These are phyloP conservation scores for Prunus fruticosa DNA, from an alignment of 306 rosid species.

Conservation along the genomic window DNA sequence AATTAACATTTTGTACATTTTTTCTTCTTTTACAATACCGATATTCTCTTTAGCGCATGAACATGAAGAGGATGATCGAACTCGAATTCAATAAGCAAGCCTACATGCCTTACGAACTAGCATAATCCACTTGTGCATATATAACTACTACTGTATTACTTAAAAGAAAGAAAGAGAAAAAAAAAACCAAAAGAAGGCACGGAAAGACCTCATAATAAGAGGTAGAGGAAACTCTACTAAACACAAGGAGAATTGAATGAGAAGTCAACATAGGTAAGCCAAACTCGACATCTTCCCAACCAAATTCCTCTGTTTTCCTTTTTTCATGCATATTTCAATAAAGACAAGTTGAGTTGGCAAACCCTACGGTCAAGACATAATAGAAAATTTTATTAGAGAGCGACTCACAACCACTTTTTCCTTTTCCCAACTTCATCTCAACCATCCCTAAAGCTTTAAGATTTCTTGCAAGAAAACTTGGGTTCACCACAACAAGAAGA, in stretches of 20 bases:
- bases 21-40: no score
- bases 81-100: no score
- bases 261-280: conserved; percentile 44
- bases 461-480: not conserved
- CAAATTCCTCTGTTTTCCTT: conserved; percentile 5
- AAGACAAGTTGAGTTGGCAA: not conserved
- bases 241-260: not conserved
- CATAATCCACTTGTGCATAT: no score
- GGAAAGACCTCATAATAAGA: no score
- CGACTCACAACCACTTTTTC: conserved; percentile 21
- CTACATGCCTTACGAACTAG: no score
- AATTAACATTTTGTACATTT: no score
- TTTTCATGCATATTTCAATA: not conserved
- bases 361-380: not conserved
- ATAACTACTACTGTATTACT: no score
- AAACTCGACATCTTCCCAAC: conserved; percentile 29
- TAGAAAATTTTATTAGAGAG: not conserved
- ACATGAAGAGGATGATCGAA: no score
- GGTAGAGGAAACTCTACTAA: no score
- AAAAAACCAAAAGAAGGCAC: no score
- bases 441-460: not conserved
- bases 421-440: conserved; percentile 9
- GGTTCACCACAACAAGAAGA: not conserved
- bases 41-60: no score
- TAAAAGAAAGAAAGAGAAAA: no score